Base-by-base conservation (phyloP, 2,329 filamentous ascomycete species). In the Aspergillus oerlinghausenensis region DNA sequence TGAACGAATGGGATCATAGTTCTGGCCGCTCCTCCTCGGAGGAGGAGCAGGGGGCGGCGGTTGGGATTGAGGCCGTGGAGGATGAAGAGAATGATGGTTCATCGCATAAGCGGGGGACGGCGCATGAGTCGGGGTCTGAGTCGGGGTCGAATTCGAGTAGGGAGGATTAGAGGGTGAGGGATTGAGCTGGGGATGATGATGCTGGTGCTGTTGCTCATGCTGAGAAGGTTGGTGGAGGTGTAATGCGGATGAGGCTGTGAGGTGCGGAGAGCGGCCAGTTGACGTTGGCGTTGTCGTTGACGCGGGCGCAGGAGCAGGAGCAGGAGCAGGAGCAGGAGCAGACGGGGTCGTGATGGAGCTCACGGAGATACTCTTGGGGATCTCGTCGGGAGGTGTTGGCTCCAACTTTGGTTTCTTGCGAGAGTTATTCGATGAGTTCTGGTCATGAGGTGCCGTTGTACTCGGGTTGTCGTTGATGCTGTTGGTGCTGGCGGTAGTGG, bases 1-100 rank as follows among this genome's bases (percentile, higher is more conserved):
- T 5, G 84, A 90, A 49, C 92, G 85, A 61, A 96, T 92, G 0
- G 92, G 92, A 72, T 97, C 92, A 75, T 94, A 97, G 66, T 88
- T 90, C 67, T 91, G 89, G 47, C 91, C 88, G 67, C 88, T 89
- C 14, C 87, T 86, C 51, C 88, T 79, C 50, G 80, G 76, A 8
- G 72, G 65, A 11, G 64, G 66, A 51, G 77, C 58, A 60, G 78
- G 75, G 11, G 77, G 76, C 40, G 72, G 69, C 53, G 71, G 72
- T 56, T 75, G 78, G 42, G 72, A 79, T 57, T 74, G 80, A 48
- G 75, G 73, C 23, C 64, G 63, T 19, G 75, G 70, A 60, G n/a
- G 73, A 51, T 65, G 64, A 19, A 76, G 61, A 82, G 82, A 57
- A 79, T 79, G 60, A 85, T 54, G 57, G 54, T 63, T 55, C 61